phyloP scores from a whole-genome alignment of 345 rosid genomes.

The Lagerstroemia speciosa region DNA sequence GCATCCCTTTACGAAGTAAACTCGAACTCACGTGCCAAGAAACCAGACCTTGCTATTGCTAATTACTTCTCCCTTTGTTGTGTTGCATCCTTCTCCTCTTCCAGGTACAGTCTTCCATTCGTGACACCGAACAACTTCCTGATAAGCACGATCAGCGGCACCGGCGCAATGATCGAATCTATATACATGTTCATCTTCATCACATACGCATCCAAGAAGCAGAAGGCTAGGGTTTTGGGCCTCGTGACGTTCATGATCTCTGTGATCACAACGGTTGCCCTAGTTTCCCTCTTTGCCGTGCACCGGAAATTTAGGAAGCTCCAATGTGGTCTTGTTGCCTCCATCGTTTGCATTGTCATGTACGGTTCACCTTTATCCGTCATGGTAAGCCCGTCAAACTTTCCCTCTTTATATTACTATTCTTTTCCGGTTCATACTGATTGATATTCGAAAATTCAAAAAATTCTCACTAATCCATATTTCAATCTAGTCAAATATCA shows the following conservation, averaged over 20 bases:
- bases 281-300: conserved; percentile 19
- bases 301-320: conserved; percentile 24
- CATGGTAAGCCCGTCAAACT: conserved; percentile 25
- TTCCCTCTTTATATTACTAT: neutral
- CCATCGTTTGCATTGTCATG: conserved; percentile 30
- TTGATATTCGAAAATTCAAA: neutral
- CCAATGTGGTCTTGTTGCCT: conserved; percentile 28
- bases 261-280: conserved; percentile 17
- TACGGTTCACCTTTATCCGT: conserved; percentile 35
- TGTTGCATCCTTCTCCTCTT: too few species aligned
- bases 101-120: conserved; percentile 38
- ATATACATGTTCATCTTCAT: conserved; percentile 25
- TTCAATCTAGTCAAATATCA: too few species aligned
- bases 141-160: conserved; percentile 23
- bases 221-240: conserved; percentile 21
- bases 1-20: neutral
- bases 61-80: too few species aligned
- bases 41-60: neutral
- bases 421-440: too few species aligned
- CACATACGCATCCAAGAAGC: conserved; percentile 21
- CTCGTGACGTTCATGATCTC: conserved; percentile 18
- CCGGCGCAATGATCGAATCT: conserved; percentile 23
- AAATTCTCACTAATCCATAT: neutral
- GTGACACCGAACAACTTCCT: conserved; percentile 28
- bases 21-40: neutral